These are phyloP conservation scores for Microbotryum silenes-acaulis DNA, from an alignment of 1,284 basidiomycete genomes.

Conservation along the genomic window DNA sequence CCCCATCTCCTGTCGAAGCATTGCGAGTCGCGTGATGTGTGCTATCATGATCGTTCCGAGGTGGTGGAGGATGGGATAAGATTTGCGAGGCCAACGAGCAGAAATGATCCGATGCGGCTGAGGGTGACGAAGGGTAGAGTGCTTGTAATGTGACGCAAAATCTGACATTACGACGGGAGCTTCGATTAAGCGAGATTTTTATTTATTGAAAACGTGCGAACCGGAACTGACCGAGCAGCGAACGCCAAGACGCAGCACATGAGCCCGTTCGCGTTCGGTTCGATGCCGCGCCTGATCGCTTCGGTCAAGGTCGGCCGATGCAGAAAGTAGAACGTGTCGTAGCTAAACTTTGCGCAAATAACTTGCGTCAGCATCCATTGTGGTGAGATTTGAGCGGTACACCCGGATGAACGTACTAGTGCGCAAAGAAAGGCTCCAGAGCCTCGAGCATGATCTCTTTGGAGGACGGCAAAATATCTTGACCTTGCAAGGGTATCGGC, in stretches of 20 bases:
- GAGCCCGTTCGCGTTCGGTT: conserved; percentile 5
- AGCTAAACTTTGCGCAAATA: conserved; percentile 1
- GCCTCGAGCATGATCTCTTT: conserved; percentile 12
- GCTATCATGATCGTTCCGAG: conserved; percentile 1
- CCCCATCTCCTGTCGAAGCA: conserved; percentile 9
- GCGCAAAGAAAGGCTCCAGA: conserved; percentile 20
- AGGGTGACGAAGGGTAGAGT: conserved; percentile 14
- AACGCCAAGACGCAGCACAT: conserved; percentile 28
- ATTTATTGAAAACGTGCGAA: neutral
- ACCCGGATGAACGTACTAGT: conserved; percentile 17
- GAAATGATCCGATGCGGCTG: conserved; percentile 25
- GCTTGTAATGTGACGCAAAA: conserved; percentile 18
- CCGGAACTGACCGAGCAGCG: conserved; percentile 12
- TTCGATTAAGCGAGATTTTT: no score
- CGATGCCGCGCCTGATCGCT: conserved; percentile 4
- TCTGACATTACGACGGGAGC: neutral
- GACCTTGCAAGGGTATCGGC: neutral
- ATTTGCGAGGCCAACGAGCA: conserved; percentile 20
- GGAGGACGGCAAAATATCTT: conserved; percentile 13
- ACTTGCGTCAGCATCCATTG: no score
- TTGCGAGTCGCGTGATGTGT: neutral
- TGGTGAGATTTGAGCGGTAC: neutral
- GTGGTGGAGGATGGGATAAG: conserved; percentile 14
- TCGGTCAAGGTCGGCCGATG: conserved; percentile 18
- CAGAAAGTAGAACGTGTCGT: conserved; percentile 31